A percentile compares a stretch with the other conserved stretches of the same genome.
Evolutionary conservation across 2,329 filamentous ascomycete genomes (phyloP).

Genomic region (Rhexocercosporidium sp.): DNA sequence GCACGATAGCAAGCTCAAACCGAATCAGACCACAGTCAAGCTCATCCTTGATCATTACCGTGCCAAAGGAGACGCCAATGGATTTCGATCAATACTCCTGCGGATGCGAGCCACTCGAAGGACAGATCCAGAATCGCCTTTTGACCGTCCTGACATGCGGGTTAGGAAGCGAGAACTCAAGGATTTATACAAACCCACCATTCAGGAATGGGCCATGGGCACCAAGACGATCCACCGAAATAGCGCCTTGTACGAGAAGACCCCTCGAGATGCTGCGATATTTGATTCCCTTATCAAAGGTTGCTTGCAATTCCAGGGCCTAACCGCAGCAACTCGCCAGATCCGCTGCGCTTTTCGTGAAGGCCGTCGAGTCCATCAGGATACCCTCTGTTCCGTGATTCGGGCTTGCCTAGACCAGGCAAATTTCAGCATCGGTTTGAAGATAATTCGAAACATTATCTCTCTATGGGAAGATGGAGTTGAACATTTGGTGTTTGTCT

Average conservation of each 20-base stretch:
- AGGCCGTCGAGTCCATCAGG: slow-evolving; percentile 28
- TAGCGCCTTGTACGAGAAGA: slow-evolving; percentile 32
- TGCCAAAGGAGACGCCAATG: slow-evolving; percentile 28
- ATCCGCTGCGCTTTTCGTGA: slow-evolving; percentile 38
- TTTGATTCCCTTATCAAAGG: slow-evolving; percentile 40
- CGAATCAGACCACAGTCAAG: slow-evolving; percentile 33
- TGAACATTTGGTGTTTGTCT: slow-evolving; percentile 16
- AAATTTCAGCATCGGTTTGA: slow-evolving; percentile 33
- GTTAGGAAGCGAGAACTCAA: slow-evolving; percentile 25
- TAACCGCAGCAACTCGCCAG: slow-evolving; percentile 33
- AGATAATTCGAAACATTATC: slow-evolving; percentile 34
- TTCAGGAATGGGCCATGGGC: slow-evolving; percentile 34
- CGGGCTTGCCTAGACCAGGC: slow-evolving; percentile 28
- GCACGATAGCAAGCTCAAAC: slow-evolving; percentile 42
- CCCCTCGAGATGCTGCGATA: slow-evolving; percentile 32
- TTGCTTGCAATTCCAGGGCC: slow-evolving; percentile 30
- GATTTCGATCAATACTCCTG: slow-evolving; percentile 35
- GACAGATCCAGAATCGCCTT: neutral
- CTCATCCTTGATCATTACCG: slow-evolving; percentile 42
- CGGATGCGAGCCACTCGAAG: slow-evolving; percentile 36
- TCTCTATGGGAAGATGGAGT: slow-evolving; percentile 27
- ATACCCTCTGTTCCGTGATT: slow-evolving; percentile 32
- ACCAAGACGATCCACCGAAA: slow-evolving; percentile 31
- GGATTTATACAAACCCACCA: slow-evolving; percentile 14
- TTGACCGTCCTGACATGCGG: slow-evolving; percentile 22